Evolutionary conservation across 2,329 filamentous ascomycete genomes (phyloP), one percentile per base, ranked within the genome.

Genomic region (Calonectria pauciramosa): DNA sequence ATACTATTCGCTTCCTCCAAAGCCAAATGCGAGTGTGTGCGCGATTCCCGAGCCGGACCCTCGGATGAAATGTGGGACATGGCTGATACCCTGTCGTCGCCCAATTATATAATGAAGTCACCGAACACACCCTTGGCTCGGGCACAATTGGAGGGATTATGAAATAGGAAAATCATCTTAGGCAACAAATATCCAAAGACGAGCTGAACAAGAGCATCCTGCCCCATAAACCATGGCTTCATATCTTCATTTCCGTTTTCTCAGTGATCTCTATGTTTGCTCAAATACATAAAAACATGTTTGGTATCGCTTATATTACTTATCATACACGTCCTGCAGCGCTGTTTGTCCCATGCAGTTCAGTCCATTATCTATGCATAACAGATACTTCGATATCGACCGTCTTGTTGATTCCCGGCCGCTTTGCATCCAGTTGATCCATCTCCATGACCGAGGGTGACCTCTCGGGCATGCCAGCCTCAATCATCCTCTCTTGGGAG

Each of bases 401-500:
- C 0, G 79, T 80, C 13, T 80, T 80, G 56, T 70, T 80, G 10
- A 80, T 80, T 10, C 79, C 79, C 3, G 73, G 68, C 26, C 78
- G 74, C 9, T 77, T 79, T 0, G 71, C 52, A 13, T 81, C 75
- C 73, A 80, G 78, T 1, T 80, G 78, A 6, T 81, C 79, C 68
- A 80, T 41, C 18, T 79, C 78, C n/a, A 80, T 77, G 23, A 81
- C 77, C 0, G 79, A 79, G 0, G 79, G 77, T 8, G 71, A 44
- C 10, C 71, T 75, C 9, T 77, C 73, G n/a, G 78, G 74, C 0
- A 74, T 70, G 7, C 74, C 74, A 1, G 70, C 72, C 34, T 76
- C 75, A 4, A 80, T 80, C 7, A 80, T 81, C 3, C 74, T 76
- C 28, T 80, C 79, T 14, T 80, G 79, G 3, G 79, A 80, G 4